Evolutionary conservation across 2,329 filamentous ascomycete genomes (phyloP).

Genomic region (Verticillium tricorpus): DNA sequence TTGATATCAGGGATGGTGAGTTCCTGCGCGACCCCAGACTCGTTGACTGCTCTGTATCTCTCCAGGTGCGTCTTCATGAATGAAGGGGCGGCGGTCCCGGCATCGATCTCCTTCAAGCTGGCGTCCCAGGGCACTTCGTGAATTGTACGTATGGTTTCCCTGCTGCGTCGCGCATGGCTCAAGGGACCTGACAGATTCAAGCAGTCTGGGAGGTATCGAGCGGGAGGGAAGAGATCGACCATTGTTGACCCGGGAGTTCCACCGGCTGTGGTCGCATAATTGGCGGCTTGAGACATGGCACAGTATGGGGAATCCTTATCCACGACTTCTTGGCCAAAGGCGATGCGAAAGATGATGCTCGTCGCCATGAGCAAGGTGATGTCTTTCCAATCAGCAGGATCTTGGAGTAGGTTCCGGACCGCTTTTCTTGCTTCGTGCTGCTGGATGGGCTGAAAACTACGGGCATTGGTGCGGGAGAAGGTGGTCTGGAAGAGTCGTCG

Average conservation of each 20-base stretch:
- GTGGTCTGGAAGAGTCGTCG: conserved; percentile 36
- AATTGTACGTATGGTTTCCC: conserved; percentile 29
- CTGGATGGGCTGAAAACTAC: conserved; percentile 28
- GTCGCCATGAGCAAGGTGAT: conserved; percentile 18
- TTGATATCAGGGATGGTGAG: conserved; percentile 40
- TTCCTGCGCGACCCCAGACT: conserved; percentile 21
- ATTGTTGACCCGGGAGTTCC: conserved; percentile 29
- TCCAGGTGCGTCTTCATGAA: conserved; percentile 25
- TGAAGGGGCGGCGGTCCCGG: conserved; percentile 22
- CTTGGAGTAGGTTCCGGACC: conserved; percentile 17
- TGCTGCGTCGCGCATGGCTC: conserved; percentile 20
- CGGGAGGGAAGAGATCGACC: conserved; percentile 44
- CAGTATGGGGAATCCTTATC: conserved; percentile 19
- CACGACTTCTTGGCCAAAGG: conserved; percentile 17
- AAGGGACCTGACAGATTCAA: conserved; percentile 15
- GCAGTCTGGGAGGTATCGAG: conserved; percentile 35
- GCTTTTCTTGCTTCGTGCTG: conserved; percentile 21
- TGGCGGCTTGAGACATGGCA: conserved; percentile 17
- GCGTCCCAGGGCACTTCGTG: conserved; percentile 37
- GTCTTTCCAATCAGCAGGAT: conserved; percentile 16
- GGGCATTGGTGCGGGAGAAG: conserved; percentile 34
- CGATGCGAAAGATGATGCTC: conserved; percentile 20
- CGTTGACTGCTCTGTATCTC: not conserved
- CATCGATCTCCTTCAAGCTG: conserved; percentile 23
- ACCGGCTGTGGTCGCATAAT: conserved; percentile 21